Evolutionary conservation across 352 stramenopile genomes (phyloP).

Genomic region (Phytophthora macrochlamydospora): DNA sequence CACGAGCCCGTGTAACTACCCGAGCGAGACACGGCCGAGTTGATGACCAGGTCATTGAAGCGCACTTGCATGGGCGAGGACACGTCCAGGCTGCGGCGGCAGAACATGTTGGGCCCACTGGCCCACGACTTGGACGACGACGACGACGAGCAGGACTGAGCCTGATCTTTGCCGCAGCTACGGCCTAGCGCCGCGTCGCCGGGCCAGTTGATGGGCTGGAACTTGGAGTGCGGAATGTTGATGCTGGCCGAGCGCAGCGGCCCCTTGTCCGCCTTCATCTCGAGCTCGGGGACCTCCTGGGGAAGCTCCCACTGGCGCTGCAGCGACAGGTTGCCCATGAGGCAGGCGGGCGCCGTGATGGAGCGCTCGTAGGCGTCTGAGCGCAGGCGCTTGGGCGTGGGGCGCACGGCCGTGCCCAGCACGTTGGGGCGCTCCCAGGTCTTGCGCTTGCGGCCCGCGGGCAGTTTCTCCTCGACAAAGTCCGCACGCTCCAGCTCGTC

Average conservation of each 20-base stretch:
- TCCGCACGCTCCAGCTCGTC: conserved; percentile 10
- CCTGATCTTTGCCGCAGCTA: conserved; percentile 24
- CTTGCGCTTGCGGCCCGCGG: conserved; percentile 61
- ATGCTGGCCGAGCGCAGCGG: conserved; percentile 48
- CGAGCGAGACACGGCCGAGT: conserved; percentile 53
- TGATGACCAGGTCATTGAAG: conserved; percentile 69
- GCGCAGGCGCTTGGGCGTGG: conserved; percentile 60
- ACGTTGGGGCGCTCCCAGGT: conserved; percentile 44
- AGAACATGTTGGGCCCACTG: conserved; percentile 63
- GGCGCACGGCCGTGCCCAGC: conserved; percentile 45
- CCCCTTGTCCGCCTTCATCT: conserved; percentile 16
- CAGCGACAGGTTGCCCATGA: conserved; percentile 38
- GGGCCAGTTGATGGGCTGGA: conserved; percentile 42
- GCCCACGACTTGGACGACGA: conserved; percentile 66
- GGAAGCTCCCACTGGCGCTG: conserved; percentile 15
- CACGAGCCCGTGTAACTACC: conserved; percentile 64
- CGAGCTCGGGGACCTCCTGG: conserved; percentile 12
- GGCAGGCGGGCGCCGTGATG: conserved; percentile 29
- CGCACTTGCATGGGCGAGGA: conserved; percentile 59
- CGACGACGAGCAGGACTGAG: conserved; percentile 38
- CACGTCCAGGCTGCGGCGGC: conserved; percentile 70
- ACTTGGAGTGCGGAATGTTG: conserved; percentile 46
- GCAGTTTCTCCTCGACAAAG: conserved; percentile 17
- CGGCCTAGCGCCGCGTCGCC: conserved; percentile 19
- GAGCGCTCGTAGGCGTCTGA: conserved; percentile 44